Percentiles rank a stretch among this genome's conserved stretches.
phyloP scores from a whole-genome alignment of 192 early-diverging fungal species.

The Rhizoclosmatium sp. region DNA sequence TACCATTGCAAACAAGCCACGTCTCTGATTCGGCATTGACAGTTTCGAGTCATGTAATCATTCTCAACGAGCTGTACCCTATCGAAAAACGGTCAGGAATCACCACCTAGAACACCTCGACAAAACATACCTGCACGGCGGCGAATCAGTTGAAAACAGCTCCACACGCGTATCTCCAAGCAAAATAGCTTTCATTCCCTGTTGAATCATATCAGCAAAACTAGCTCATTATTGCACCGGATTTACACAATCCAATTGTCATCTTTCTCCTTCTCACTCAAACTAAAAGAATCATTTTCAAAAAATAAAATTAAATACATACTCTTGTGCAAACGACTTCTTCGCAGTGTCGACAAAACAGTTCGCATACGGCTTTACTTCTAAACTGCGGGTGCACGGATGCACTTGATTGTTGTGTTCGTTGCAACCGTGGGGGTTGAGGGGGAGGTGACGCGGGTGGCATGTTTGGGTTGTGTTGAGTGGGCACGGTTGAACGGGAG shows the following conservation, averaged over 20 bases:
- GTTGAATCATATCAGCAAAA: background rate
- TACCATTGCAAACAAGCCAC: conserved; percentile 82
- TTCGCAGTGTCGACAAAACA: conserved; percentile 74
- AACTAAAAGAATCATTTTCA: conserved; percentile 16
- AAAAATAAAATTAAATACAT: conserved; percentile 21
- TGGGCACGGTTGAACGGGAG: background rate
- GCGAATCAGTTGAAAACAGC: conserved; percentile 77
- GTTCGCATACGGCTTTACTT: conserved; percentile 74
- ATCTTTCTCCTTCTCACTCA: background rate
- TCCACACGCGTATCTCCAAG: conserved; percentile 75
- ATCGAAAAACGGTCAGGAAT: conserved; percentile 6
- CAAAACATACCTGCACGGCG: conserved; percentile 49
- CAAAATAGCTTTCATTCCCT: conserved; percentile 84
- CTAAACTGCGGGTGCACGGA: conserved; percentile 67
- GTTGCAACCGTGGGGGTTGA: background rate
- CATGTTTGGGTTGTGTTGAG: conserved; percentile 31
- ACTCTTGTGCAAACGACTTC: conserved; percentile 64
- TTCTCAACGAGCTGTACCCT: conserved; percentile 69
- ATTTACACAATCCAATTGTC: background rate
- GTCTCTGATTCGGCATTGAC: conserved; percentile 80
- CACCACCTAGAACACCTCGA: background rate
- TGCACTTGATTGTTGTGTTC: conserved; percentile 12
- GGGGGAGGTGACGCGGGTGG: conserved; percentile 27
- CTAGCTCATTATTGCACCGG: too few relatives aligned
- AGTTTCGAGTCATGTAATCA: conserved; percentile 83